Conservation (phyloP, 306 rosid genomes). For the Abrus precatorius region DNA sequence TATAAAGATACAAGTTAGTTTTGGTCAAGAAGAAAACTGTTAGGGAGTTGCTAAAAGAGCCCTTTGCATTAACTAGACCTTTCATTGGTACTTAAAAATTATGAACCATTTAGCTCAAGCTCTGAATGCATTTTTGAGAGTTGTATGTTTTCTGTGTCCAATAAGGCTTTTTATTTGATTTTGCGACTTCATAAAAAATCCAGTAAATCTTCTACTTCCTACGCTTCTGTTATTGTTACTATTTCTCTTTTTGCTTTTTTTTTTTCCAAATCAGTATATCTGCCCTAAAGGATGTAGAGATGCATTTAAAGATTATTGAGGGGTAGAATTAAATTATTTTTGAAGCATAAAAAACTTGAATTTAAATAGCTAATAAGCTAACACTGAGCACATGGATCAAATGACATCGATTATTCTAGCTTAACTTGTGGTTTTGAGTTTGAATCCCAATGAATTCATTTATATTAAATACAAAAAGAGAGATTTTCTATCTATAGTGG, state of each 20-base stretch:
- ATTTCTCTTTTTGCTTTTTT: no score
- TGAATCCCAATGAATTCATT: no score
- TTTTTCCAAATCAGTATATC: background rate
- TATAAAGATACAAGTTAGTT: slow-evolving; percentile 15
- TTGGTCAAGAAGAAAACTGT: background rate
- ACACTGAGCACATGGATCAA: no score
- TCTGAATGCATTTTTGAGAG: slow-evolving; percentile 21
- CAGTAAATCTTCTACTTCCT: slow-evolving; percentile 18
- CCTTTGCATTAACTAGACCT: slow-evolving; percentile 18
- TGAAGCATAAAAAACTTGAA: background rate
- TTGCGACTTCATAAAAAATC: slow-evolving; percentile 1
- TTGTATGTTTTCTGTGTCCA: slow-evolving; percentile 16
- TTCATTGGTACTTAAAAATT: slow-evolving; percentile 18
- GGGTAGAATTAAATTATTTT: background rate
- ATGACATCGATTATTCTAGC: no score
- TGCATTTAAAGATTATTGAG: background rate
- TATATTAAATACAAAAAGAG: no score
- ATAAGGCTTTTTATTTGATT: slow-evolving; percentile 13
- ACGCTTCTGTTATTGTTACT: background rate
- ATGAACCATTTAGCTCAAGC: slow-evolving; percentile 28
- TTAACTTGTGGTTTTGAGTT: no score
- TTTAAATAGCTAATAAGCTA: background rate
- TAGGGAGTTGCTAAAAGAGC: background rate
- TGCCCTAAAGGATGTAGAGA: slow-evolving; percentile 1
- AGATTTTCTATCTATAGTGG: no score